These are phyloP conservation scores for Skeletonema costatum DNA, from an alignment of 108 stramenopile species.

Conservation along the genomic window DNA sequence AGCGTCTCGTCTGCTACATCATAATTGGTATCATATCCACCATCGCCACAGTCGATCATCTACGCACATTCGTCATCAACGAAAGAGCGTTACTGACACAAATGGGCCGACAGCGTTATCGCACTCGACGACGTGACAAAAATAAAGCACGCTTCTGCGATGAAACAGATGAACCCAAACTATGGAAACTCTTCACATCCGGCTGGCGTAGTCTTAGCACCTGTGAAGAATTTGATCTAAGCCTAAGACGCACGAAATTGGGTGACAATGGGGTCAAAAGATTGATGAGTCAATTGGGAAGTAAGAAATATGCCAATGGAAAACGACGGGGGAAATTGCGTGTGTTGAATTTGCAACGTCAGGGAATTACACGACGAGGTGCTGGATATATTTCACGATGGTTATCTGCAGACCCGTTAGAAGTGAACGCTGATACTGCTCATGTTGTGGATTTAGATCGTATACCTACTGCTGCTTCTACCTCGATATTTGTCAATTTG, in stretches of 20 bases:
- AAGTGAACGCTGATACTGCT: background rate
- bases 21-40: too few species aligned
- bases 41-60: background rate
- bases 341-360: slow-evolving; percentile 6
- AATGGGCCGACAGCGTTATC: slow-evolving; percentile 4
- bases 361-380: slow-evolving; percentile 1
- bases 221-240: slow-evolving; percentile 5
- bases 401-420: background rate
- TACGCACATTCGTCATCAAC: slow-evolving; percentile 3
- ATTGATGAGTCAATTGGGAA: slow-evolving; percentile 4
- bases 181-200: background rate
- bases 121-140: background rate
- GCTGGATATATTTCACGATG: slow-evolving; percentile 13
- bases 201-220: background rate
- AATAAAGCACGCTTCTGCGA: background rate
- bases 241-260: background rate
- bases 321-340: slow-evolving; percentile 4
- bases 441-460: background rate
- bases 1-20: too few species aligned
- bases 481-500: slow-evolving; percentile 7
- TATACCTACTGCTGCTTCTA: slow-evolving; percentile 5
- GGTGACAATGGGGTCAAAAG: slow-evolving; percentile 4
- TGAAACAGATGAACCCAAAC: slow-evolving; percentile 3
- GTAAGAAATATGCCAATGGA: slow-evolving; percentile 1
- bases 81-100: slow-evolving; percentile 1